These are phyloP conservation scores for Vanrija sp. DNA, from an alignment of 1,284 basidiomycete species.

Conservation along the genomic window DNA sequence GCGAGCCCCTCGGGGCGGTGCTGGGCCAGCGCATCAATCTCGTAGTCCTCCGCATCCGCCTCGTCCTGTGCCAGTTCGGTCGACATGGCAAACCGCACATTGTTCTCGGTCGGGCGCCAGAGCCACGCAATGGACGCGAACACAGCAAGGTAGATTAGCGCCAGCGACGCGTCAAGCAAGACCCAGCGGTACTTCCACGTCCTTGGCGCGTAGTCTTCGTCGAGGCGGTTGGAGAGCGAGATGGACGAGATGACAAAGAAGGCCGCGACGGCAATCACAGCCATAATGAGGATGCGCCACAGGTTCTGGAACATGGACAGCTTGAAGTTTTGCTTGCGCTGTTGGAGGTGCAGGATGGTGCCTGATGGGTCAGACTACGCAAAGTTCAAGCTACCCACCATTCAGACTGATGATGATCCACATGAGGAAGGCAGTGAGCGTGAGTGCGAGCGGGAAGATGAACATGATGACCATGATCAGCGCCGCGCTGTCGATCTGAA, in stretches of 20 bases:
- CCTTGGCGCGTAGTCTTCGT: conserved; percentile 88
- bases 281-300: conserved; percentile 78
- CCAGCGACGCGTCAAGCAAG: conserved; percentile 92
- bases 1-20: background rate
- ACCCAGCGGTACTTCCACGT: conserved; percentile 96
- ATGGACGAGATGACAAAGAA: conserved; percentile 93
- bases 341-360: conserved; percentile 76
- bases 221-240: conserved; percentile 82
- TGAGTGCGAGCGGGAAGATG: conserved; percentile 89
- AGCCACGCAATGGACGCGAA: conserved; percentile 82
- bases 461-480: conserved; percentile 73
- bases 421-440: conserved; percentile 86
- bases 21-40: conserved; percentile 68
- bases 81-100: conserved; percentile 68
- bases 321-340: conserved; percentile 82
- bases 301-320: conserved; percentile 79
- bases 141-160: conserved; percentile 73
- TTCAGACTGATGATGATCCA: conserved; percentile 93
- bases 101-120: conserved; percentile 90
- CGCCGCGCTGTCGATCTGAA: conserved; percentile 82
- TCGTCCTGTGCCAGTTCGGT: conserved; percentile 65
- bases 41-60: conserved; percentile 87
- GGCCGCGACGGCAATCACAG: conserved; percentile 74
- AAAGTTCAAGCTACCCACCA: conserved; percentile 47
- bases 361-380: conserved; percentile 52